phyloP scores from a whole-genome alignment of 1,284 basidiomycete genomes.

The Porodaedalea pini region DNA sequence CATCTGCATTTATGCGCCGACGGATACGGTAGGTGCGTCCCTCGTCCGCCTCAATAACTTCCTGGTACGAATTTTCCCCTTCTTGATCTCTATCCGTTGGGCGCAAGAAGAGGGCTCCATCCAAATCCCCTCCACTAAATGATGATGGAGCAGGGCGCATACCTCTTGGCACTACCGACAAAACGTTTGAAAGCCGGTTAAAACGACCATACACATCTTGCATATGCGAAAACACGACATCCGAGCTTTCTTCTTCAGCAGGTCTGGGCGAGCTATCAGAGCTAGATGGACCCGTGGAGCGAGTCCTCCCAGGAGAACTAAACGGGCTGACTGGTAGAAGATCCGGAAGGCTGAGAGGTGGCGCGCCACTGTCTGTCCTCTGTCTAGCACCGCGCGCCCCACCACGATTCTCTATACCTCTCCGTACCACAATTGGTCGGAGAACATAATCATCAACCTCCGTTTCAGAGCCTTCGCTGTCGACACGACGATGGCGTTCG shows the following conservation, averaged over 20 bases:
- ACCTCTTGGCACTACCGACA: background rate
- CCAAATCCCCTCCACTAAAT: background rate
- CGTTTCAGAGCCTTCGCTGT: constrained; percentile 11
- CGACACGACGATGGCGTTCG: background rate
- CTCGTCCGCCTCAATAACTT: constrained; percentile 8
- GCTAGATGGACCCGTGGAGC: background rate
- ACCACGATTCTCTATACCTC: background rate
- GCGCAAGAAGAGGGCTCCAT: background rate
- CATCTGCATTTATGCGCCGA: constrained; percentile 38
- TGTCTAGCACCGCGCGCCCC: background rate
- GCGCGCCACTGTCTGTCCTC: background rate
- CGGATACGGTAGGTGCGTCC: constrained; percentile 37
- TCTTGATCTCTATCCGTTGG: background rate
- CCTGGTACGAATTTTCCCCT: background rate
- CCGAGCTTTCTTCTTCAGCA: background rate
- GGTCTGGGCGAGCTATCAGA: background rate
- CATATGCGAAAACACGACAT: background rate
- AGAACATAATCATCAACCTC: constrained; percentile 3
- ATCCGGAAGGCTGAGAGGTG: background rate
- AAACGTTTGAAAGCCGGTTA: background rate
- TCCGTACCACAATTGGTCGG: background rate
- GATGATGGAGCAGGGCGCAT: background rate
- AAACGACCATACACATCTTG: background rate
- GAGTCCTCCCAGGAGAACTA: background rate
- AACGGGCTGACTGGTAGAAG: background rate